Evolutionary conservation across 345 rosid species (phyloP), one percentile per base, ranked within the genome.

Genomic region (Rhizophora mangle): DNA sequence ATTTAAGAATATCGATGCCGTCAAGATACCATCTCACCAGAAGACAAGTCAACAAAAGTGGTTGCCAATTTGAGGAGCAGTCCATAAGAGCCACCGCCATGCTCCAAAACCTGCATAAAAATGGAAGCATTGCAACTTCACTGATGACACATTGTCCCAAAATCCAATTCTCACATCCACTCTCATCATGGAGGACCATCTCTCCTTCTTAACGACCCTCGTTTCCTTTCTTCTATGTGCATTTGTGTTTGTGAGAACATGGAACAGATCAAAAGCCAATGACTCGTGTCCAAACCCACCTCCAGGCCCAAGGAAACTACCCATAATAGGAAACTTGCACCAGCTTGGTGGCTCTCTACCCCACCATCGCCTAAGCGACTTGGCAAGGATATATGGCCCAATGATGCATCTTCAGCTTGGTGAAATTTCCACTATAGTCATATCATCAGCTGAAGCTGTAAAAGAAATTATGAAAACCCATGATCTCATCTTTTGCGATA

Each of bases 321-420:
- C 59, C 27, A 26, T 55, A 26, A 55, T 55, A n/a, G 59, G 59
- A 55, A 55, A 55, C 27, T n/a, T 55, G 59, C 59, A 55, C 27
- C 59, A 55, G 59, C 59, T 55, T 9, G 3, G 24, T 22, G 68
- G 68, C 36, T 47, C 54, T 26, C n/a, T 47, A 3, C 68, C 68
- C 32, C 68, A 65, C 57, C 68, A 30, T 9, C 21, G 57, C 57
- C 68, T 65, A 3, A 47, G 68, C 8, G 68, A 65, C 34, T 31
- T 56, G 19, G 49, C 52, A 19, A 32, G 11, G 29, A 34, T 13
- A 34, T 30, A 54, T 27, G 60, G 70, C 32, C 62, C 70, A 3
- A 2, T 54, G 10, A 32, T 54, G 70, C 60, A 55, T 6, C 60
- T 55, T 55, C 59, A 55, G 27, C 59, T 55, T 21, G 59, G 59